Conservation (phyloP, 2,329 filamentous ascomycete genomes). For the Calonectria leucothoes region DNA sequence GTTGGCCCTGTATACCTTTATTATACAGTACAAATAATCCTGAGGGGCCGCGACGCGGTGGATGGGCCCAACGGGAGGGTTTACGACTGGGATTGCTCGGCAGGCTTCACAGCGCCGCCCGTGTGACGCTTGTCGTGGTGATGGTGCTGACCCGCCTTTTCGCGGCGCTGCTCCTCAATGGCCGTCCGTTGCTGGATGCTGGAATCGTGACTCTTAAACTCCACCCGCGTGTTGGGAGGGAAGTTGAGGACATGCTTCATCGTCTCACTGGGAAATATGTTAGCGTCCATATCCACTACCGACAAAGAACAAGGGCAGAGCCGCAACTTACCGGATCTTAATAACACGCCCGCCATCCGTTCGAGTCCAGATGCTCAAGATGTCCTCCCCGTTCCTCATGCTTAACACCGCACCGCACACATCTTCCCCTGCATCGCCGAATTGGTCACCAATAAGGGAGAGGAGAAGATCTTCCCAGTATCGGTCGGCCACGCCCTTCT, state of each 20-base stretch:
- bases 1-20: conserved; percentile 27
- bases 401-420: conserved; percentile 95
- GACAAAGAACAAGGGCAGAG: background rate
- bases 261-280: conserved; percentile 74
- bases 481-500: conserved; percentile 96
- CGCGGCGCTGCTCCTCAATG: conserved; percentile 90
- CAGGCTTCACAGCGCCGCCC: conserved; percentile 43
- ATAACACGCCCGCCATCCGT: conserved; percentile 93
- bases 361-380: conserved; percentile 97
- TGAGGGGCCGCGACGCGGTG: background rate
- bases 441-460: conserved; percentile 93
- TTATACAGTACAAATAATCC: conserved; percentile 39
- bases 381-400: conserved; percentile 94
- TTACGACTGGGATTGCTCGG: conserved; percentile 44
- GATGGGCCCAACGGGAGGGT: background rate
- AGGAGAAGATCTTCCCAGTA: conserved; percentile 97
- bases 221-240: conserved; percentile 87
- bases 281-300: conserved; percentile 17
- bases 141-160: conserved; percentile 73
- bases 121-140: conserved; percentile 53
- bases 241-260: conserved; percentile 92
- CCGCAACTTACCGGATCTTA: conserved; percentile 83
- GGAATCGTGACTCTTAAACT: conserved; percentile 96
- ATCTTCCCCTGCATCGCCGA: conserved; percentile 91
- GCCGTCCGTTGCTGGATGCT: conserved; percentile 93